phyloP scores from a whole-genome alignment of 257 asterid species.

The Nicotiana tabacum region DNA sequence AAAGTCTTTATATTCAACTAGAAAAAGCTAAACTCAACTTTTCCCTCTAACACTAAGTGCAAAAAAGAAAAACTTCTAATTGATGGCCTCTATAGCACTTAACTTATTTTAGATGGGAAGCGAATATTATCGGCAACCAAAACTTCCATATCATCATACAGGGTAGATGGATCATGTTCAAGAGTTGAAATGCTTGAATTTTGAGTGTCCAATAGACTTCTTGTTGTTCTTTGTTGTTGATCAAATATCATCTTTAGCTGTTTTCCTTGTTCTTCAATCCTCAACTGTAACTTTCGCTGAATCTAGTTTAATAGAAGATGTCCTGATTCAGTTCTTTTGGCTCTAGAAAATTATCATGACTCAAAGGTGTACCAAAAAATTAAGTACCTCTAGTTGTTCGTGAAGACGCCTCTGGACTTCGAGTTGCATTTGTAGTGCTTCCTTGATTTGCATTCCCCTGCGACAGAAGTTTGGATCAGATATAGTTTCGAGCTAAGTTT shows the following conservation, averaged over 20 bases:
- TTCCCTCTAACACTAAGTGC: background rate
- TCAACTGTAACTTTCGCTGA: constrained; percentile 57
- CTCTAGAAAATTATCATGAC: background rate
- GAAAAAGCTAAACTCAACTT: background rate
- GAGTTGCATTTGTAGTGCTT: constrained; percentile 62
- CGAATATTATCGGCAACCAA: constrained; percentile 33
- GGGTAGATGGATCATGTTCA: constrained; percentile 18
- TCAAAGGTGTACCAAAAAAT: too few species aligned
- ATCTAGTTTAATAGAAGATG: constrained; percentile 23
- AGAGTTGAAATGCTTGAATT: constrained; percentile 21
- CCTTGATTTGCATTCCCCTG: constrained; percentile 66
- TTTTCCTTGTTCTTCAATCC: constrained; percentile 66
- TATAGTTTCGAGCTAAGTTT: background rate
- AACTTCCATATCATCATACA: constrained; percentile 30
- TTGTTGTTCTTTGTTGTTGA: constrained; percentile 46
- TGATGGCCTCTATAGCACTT: background rate
- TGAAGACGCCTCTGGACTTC: constrained; percentile 45
- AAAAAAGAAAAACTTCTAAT: too few species aligned
- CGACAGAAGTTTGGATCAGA: background rate
- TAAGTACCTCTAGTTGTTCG: constrained; percentile 46
- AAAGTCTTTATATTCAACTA: too few species aligned
- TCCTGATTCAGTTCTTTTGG: background rate
- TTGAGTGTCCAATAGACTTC: constrained; percentile 27
- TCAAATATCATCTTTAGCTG: constrained; percentile 19
- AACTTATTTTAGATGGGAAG: constrained; percentile 21